A percentile compares a stretch with the other conserved stretches of the same genome.
Evolutionary conservation across 352 stramenopile genomes (phyloP).

Genomic region (Peronosclerospora sorghi): DNA sequence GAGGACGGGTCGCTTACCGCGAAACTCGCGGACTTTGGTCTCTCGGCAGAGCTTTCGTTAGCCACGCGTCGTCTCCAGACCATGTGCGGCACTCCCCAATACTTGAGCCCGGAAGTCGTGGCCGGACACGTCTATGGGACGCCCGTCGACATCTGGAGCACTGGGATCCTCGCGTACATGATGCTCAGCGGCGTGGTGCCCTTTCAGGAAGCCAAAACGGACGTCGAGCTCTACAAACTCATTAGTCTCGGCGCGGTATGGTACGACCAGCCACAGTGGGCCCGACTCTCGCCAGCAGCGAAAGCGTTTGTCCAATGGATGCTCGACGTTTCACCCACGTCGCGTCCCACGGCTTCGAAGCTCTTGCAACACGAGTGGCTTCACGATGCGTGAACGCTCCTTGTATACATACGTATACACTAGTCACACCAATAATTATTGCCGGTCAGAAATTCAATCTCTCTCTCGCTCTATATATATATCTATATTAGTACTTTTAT

Average conservation of each 20-base stretch:
- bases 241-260: conserved; percentile 87
- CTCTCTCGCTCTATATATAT: no score
- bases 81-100: conserved; percentile 93
- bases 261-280: conserved; percentile 86
- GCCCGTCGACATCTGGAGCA: conserved; percentile 90
- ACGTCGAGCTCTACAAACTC: conserved; percentile 54
- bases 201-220: conserved; percentile 41
- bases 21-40: conserved; percentile 87
- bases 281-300: conserved; percentile 54
- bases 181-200: conserved; percentile 52
- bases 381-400: conserved; percentile 17
- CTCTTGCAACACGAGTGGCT: conserved; percentile 52
- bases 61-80: conserved; percentile 81
- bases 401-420: no score
- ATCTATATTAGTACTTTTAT: no score
- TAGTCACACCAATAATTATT: no score
- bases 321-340: conserved; percentile 74
- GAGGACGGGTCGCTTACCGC: conserved; percentile 69
- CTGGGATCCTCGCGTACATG: conserved; percentile 94
- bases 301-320: conserved; percentile 84
- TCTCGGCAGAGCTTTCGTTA: conserved; percentile 85
- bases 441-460: not conserved
- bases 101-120: conserved; percentile 94
- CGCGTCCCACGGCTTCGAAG: conserved; percentile 43
- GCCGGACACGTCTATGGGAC: conserved; percentile 84